Evolutionary conservation across 106 monocot species (phyloP).

Genomic region (Alisma plantagoaquatica): DNA sequence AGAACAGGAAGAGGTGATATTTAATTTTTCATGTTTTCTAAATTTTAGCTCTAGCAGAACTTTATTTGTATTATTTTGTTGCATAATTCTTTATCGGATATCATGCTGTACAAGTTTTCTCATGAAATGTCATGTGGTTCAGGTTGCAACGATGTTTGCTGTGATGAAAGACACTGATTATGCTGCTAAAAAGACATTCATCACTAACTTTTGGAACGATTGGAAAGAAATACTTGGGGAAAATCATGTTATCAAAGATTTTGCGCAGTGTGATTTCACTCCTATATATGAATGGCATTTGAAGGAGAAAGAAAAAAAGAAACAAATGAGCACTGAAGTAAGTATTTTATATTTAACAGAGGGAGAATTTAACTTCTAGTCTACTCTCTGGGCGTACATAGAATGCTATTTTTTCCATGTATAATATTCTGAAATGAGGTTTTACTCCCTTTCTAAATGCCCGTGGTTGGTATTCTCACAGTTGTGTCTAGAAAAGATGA

Average conservation of each 20-base stretch:
- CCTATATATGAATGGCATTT: slow-evolving; percentile 98
- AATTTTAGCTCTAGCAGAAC: background rate
- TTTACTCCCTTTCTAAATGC: too few species aligned
- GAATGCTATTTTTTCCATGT: too few species aligned
- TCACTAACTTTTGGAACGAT: slow-evolving; percentile 80
- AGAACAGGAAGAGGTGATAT: slow-evolving; percentile 87
- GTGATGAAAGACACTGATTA: slow-evolving; percentile 99
- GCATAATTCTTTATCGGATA: slow-evolving; percentile 5
- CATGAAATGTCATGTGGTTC: too few species aligned
- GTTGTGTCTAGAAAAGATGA: too few species aligned
- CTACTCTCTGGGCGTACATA: too few species aligned
- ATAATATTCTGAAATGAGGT: too few species aligned
- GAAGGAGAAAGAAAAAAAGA: slow-evolving; percentile 93
- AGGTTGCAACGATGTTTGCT: slow-evolving; percentile 99
- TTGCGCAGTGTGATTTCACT: slow-evolving; percentile 91
- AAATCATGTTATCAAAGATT: slow-evolving; percentile 92
- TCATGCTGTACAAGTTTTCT: too few species aligned
- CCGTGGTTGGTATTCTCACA: too few species aligned
- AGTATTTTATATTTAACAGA: slow-evolving; percentile 25
- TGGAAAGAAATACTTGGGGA: slow-evolving; percentile 82
- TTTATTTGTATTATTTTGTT: background rate
- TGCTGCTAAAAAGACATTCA: slow-evolving; percentile 76
- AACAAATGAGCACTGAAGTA: slow-evolving; percentile 81
- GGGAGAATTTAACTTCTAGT: too few species aligned
- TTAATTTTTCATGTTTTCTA: too few species aligned